Percentiles rank a stretch among this genome's conserved stretches.
Conservation (phyloP, 495 filamentous ascomycete genomes). For the Letharia lupina region DNA sequence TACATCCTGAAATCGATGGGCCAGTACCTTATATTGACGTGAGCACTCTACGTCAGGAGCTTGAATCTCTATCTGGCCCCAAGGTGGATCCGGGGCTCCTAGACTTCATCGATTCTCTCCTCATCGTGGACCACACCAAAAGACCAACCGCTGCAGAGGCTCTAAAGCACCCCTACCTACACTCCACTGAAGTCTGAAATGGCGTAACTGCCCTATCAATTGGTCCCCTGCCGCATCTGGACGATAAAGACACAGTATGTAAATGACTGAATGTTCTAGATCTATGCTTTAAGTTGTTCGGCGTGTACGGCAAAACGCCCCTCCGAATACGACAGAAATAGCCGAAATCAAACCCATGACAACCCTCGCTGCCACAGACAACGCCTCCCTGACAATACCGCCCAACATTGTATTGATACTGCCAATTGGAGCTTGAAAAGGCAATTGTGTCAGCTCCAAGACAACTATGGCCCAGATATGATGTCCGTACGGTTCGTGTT, state of each 20-base stretch:
- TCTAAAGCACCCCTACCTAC: conserved; percentile 23
- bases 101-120: conserved; percentile 22
- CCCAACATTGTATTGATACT: not conserved
- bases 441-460: conserved; percentile 2
- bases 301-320: not conserved
- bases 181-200: conserved; percentile 7
- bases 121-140: conserved; percentile 24
- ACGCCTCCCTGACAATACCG: not conserved
- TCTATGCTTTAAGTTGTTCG: not conserved
- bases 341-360: conserved; percentile 7
- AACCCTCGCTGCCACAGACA: conserved; percentile 6
- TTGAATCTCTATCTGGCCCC: conserved; percentile 21
- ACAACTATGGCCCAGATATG: not conserved
- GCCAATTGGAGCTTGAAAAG: conserved; percentile 4
- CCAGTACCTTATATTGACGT: conserved; percentile 21
- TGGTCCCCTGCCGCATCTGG: conserved; percentile 3
- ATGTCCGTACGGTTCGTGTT: conserved; percentile 9
- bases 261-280: conserved; percentile 4
- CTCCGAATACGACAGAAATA: not conserved
- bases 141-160: conserved; percentile 27
- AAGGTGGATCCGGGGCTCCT: conserved; percentile 21
- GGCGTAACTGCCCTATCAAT: conserved; percentile 1
- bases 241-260: conserved; percentile 2
- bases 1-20: conserved; percentile 16
- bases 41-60: conserved; percentile 23